These are phyloP conservation scores for Blastocystis sp. DNA, from an alignment of 352 stramenopile genomes.

Conservation along the genomic window DNA sequence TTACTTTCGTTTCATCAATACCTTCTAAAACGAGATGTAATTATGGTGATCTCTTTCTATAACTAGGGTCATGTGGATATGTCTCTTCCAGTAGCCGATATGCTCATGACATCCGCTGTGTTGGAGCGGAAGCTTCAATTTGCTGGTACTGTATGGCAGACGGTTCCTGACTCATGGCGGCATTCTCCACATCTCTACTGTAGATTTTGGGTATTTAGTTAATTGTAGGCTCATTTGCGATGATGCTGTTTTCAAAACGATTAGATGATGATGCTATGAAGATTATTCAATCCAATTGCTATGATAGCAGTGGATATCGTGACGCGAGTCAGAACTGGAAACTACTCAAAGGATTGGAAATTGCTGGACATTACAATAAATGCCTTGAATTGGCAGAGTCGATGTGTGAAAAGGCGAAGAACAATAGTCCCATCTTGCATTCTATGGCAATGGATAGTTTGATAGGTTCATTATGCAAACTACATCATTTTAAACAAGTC, in stretches of 20 bases:
- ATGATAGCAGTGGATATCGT: background rate
- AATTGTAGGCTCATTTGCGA: background rate
- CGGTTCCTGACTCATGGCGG: conserved; percentile 20
- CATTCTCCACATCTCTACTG: background rate
- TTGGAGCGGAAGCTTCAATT: background rate
- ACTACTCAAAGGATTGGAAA: conserved; percentile 38
- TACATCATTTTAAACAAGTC: background rate
- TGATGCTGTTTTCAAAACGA: conserved; percentile 36
- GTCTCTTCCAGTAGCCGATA: background rate
- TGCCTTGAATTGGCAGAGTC: background rate
- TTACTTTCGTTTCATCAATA: conserved; percentile 49
- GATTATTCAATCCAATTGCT: background rate
- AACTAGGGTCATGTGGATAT: conserved; percentile 29
- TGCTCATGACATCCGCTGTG: conserved; percentile 2
- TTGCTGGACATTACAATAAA: background rate
- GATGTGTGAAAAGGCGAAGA: conserved; percentile 15
- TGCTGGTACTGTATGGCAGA: background rate
- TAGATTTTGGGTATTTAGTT: background rate
- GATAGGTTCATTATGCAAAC: background rate
- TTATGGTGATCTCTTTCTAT: background rate
- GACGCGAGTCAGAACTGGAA: conserved; percentile 19
- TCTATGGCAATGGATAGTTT: background rate
- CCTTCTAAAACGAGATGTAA: conserved; percentile 42
- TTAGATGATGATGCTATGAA: background rate
- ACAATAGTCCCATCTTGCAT: background rate